Base-by-base conservation (phyloP, 441 rosid genomes). In the Jatropha podagrica region DNA sequence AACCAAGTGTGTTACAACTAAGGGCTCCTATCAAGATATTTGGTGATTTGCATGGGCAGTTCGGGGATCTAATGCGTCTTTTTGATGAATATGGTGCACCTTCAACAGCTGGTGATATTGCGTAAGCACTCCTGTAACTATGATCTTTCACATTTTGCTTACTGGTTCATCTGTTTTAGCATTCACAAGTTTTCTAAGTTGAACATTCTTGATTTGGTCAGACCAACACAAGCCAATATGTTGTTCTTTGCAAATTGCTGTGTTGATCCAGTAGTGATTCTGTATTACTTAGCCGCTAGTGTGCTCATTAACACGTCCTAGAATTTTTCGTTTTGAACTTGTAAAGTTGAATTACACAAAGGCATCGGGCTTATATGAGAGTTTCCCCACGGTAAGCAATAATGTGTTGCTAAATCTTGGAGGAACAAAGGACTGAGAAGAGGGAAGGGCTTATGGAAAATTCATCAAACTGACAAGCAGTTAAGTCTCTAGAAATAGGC, bases 31-130 rank as follows among this genome's bases (percentile, higher is more conserved):
- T 92, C 56, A 94, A 96, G 85, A 96, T 96, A 76, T 96, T 96
- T 83, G 99, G 99, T 79, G 98, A 96, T 90, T 84, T 96, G 77
- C 99, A 96, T 71, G 99, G 99, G 66, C 99, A 96, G 75, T 96
- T 96, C 87, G 98, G 98, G 68, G 99, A 96, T 87, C 96, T 96
- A 75, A 96, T 96, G 98, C 97, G 98, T 72, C 96, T 96, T 77
- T 96, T 96, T 86, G 97, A 96, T 73, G 98, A 96, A 83, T 96
- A 94, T 83, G 99, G 99, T 76, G 81, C 98, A 61, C 99, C 99
- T 71, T 96, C 99, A 75, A 94, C 97, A 40, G 97, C 98, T 81
- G 99, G 99, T 82, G 99, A 96, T 86, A 92, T 96, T 61, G 93
- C 98, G 99, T 96, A 91, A 88, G 99, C 72, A n/a, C 72, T 73